Conservation (phyloP, 2,329 filamentous ascomycete genomes). For the Coleophoma crateriformis region DNA sequence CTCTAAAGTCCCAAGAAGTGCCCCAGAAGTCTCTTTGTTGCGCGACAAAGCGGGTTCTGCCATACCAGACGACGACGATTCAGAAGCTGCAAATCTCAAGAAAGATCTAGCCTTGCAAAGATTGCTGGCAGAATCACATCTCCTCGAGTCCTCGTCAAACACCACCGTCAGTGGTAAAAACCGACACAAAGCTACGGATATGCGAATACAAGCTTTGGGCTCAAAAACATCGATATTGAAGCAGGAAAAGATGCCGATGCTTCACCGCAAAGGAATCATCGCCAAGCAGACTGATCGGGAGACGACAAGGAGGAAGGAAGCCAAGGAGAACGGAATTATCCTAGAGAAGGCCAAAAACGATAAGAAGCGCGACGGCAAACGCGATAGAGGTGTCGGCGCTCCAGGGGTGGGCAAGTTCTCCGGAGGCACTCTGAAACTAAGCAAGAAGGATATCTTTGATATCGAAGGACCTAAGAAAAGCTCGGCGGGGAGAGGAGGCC, state of each 20-base stretch:
- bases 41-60: conserved; percentile 15
- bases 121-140: conserved; percentile 85
- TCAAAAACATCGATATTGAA: conserved; percentile 68
- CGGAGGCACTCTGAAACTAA: conserved; percentile 74
- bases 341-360: conserved; percentile 56
- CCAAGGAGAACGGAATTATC: conserved; percentile 85
- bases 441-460: conserved; percentile 66
- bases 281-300: conserved; percentile 62
- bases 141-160: conserved; percentile 59
- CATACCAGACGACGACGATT: conserved; percentile 45
- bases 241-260: conserved; percentile 86
- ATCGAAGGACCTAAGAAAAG: conserved; percentile 52
- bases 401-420: conserved; percentile 76
- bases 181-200: conserved; percentile 74
- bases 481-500: conserved; percentile 24
- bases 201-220: conserved; percentile 77
- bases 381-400: conserved; percentile 62
- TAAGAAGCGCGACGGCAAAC: conserved; percentile 32
- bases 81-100: conserved; percentile 65
- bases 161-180: conserved; percentile 54
- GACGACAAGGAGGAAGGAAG: conserved; percentile 67
- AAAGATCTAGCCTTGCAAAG: conserved; percentile 91
- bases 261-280: conserved; percentile 78
- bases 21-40: conserved; percentile 16
- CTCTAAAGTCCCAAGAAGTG: conserved; percentile 22